phyloP scores from a whole-genome alignment of 78 protist species.

The Dictyostelium discoideum region DNA sequence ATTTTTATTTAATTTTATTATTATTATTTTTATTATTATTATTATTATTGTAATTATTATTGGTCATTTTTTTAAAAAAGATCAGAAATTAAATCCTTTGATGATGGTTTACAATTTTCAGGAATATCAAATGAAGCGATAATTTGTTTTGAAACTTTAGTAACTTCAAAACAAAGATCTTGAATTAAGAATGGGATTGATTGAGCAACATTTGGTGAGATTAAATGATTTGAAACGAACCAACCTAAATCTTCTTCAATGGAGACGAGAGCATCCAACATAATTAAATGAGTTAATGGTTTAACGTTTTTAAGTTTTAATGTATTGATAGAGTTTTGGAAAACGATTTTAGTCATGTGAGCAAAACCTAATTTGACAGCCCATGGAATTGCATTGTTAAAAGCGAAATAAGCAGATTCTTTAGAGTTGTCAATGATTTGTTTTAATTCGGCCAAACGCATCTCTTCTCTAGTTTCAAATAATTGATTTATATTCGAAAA shows the following conservation, averaged over 20 bases:
- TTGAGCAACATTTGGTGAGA: constrained; percentile 30
- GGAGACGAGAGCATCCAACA: background rate
- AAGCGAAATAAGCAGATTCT: constrained; percentile 20
- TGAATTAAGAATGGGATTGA: constrained; percentile 20
- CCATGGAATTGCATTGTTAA: constrained; percentile 40
- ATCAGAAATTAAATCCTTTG: constrained; percentile 3
- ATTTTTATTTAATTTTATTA: no score
- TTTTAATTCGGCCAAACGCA: background rate
- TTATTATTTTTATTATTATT: background rate
- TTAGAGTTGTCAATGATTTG: background rate
- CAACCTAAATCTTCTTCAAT: constrained; percentile 66
- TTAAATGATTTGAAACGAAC: constrained; percentile 21
- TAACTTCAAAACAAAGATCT: constrained; percentile 7
- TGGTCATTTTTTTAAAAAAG: background rate
- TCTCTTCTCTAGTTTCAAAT: background rate
- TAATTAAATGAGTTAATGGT: constrained; percentile 23
- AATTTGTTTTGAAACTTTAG: background rate
- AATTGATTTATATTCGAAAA: background rate
- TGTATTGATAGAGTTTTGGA: background rate
- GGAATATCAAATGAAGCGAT: constrained; percentile 55
- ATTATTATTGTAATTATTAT: background rate
- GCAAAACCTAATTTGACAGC: background rate
- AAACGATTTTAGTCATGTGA: background rate
- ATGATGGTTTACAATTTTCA: background rate
- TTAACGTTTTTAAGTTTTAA: background rate